Percentiles rank a stretch among this genome's conserved stretches.
Evolutionary conservation across 2,329 filamentous ascomycete genomes (phyloP).

Genomic region (Penicillium thymicola): DNA sequence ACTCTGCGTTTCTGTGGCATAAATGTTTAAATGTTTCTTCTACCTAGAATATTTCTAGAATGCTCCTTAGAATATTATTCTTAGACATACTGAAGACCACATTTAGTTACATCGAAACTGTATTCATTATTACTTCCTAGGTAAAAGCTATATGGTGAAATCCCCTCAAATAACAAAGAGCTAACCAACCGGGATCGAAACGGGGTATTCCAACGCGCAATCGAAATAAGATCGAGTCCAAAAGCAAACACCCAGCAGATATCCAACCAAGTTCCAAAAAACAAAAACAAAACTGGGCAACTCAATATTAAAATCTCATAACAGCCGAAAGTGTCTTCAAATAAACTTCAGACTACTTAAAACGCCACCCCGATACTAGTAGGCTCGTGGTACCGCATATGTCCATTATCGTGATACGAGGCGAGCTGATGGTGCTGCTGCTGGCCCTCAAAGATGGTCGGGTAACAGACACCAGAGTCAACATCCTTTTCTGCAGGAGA

Average conservation of each 20-base stretch:
- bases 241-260: neutral
- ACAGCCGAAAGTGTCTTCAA: neutral
- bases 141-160: neutral
- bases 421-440: slow-evolving; percentile 15
- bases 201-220: slow-evolving; percentile 2
- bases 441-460: slow-evolving; percentile 27
- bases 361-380: slow-evolving; percentile 33
- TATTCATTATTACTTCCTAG: slow-evolving; percentile 1
- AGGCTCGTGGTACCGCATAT: slow-evolving; percentile 22
- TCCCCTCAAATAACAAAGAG: neutral
- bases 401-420: slow-evolving; percentile 7
- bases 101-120: neutral
- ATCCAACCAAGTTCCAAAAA: neutral
- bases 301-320: neutral
- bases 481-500: slow-evolving; percentile 19
- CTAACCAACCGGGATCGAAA: neutral
- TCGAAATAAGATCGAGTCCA: neutral
- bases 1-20: neutral
- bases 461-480: slow-evolving; percentile 16
- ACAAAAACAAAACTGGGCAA: neutral
- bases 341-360: slow-evolving; percentile 12
- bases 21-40: neutral
- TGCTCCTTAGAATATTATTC: neutral
- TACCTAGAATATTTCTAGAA: neutral
- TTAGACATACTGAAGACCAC: neutral